Evolutionary conservation across 2,329 filamentous ascomycete genomes (phyloP).

Genomic region (Ascochyta rabiei): DNA sequence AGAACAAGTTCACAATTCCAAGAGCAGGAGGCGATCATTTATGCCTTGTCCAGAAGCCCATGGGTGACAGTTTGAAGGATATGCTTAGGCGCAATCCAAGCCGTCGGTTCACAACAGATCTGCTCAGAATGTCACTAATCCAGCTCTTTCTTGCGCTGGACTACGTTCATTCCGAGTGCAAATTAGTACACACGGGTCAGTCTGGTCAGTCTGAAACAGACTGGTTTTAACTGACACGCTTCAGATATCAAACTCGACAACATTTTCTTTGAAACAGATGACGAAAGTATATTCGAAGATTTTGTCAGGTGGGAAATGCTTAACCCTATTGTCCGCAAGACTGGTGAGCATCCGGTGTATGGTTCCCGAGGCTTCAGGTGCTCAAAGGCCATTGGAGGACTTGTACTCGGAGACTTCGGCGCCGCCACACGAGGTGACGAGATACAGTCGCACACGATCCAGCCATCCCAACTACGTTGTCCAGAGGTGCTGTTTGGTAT

Average conservation of each 20-base stretch:
- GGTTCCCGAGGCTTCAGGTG: conserved; percentile 8
- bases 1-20: conserved; percentile 40
- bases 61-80: conserved; percentile 52
- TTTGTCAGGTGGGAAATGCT: conserved; percentile 33
- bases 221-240: not conserved
- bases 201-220: too few relatives aligned
- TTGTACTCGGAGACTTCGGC: conserved; percentile 43
- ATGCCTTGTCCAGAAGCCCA: conserved; percentile 48
- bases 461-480: conserved; percentile 47
- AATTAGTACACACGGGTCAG: conserved; percentile 53
- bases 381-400: conserved; percentile 40
- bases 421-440: conserved; percentile 13
- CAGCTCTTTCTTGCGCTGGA: conserved; percentile 52
- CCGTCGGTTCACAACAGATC: conserved; percentile 46
- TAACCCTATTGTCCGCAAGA: too few relatives aligned
- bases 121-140: conserved; percentile 48
- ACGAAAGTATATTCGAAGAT: conserved; percentile 41
- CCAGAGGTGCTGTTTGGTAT: conserved; percentile 48
- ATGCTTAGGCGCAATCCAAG: conserved; percentile 47
- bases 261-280: conserved; percentile 48
- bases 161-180: conserved; percentile 51
- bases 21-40: conserved; percentile 40
- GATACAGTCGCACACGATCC: conserved; percentile 34
- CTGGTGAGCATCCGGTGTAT: too few relatives aligned
- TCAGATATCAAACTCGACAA: conserved; percentile 54